Percentiles rank a stretch among this genome's conserved stretches.
phyloP scores from a whole-genome alignment of 306 rosid genomes.

The Cercis canadensis region DNA sequence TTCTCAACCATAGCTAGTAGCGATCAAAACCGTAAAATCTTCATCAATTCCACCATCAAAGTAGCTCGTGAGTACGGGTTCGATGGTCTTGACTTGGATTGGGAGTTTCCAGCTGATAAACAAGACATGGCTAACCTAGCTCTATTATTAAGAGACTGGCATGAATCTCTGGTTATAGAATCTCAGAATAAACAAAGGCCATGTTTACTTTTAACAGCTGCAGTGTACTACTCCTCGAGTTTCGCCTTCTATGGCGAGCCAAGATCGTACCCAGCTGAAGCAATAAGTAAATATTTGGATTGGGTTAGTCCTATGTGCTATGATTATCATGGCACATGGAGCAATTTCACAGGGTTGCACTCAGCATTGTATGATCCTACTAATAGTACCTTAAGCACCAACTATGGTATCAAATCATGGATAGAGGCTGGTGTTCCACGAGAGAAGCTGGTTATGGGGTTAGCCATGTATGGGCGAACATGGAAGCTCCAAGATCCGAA shows the following conservation, averaged over 20 bases:
- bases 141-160: slow-evolving; percentile 59
- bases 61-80: slow-evolving; percentile 67
- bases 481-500: slow-evolving; percentile 61
- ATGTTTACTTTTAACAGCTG: slow-evolving; percentile 61
- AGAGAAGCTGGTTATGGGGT: slow-evolving; percentile 67
- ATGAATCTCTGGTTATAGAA: slow-evolving; percentile 45
- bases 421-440: slow-evolving; percentile 58
- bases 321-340: slow-evolving; percentile 78
- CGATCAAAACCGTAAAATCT: slow-evolving; percentile 37
- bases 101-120: slow-evolving; percentile 69
- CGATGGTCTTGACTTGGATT: slow-evolving; percentile 79
- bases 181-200: slow-evolving; percentile 30
- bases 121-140: slow-evolving; percentile 74
- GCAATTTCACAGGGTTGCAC: slow-evolving; percentile 54
- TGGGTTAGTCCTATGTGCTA: slow-evolving; percentile 84
- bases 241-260: slow-evolving; percentile 33
- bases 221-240: slow-evolving; percentile 60
- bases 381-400: slow-evolving; percentile 51
- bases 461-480: slow-evolving; percentile 69
- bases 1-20: slow-evolving; percentile 61
- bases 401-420: slow-evolving; percentile 70
- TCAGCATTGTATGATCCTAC: slow-evolving; percentile 61
- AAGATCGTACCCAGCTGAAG: slow-evolving; percentile 57
- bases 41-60: slow-evolving; percentile 68
- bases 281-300: slow-evolving; percentile 53